These are phyloP conservation scores for Ceratocystis lukuohia DNA, from an alignment of 2,329 filamentous ascomycete genomes.

Conservation along the genomic window DNA sequence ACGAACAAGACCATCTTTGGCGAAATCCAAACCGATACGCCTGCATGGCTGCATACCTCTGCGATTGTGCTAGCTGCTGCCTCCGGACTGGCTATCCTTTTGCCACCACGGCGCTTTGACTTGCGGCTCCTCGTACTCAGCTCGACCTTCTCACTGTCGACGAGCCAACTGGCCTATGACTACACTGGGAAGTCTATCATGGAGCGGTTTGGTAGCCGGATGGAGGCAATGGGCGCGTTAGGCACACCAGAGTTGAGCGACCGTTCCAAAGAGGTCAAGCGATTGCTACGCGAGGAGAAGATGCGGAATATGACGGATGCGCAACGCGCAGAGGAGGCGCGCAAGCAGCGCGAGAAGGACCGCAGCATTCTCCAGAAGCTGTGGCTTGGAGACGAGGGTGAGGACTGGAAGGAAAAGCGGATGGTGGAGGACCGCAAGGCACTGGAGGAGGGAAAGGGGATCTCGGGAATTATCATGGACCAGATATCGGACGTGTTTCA, in stretches of 20 bases:
- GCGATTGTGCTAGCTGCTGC: slow-evolving; percentile 37
- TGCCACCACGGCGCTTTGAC: slow-evolving; percentile 40
- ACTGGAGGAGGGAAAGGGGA: slow-evolving; percentile 41
- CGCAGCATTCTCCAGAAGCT: slow-evolving; percentile 32
- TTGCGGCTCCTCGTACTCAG: slow-evolving; percentile 38
- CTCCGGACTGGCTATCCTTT: slow-evolving; percentile 34
- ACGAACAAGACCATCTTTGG: slow-evolving; percentile 1
- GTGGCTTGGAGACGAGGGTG: slow-evolving; percentile 46
- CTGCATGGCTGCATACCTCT: slow-evolving; percentile 33
- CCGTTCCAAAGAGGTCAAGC: slow-evolving; percentile 35
- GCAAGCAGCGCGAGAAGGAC: slow-evolving; percentile 24
- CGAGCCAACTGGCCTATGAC: slow-evolving; percentile 43
- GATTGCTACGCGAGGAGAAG: slow-evolving; percentile 35
- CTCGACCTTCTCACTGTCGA: slow-evolving; percentile 37
- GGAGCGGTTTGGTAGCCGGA: slow-evolving; percentile 33
- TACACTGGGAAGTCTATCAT: slow-evolving; percentile 42
- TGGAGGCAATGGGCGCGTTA: slow-evolving; percentile 27
- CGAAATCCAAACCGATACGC: slow-evolving; percentile 21
- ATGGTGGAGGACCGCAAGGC: slow-evolving; percentile 39
- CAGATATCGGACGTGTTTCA: slow-evolving; percentile 43
- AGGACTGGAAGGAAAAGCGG: slow-evolving; percentile 41
- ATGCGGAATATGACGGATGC: slow-evolving; percentile 27
- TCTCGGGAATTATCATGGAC: slow-evolving; percentile 42
- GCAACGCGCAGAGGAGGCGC: slow-evolving; percentile 25
- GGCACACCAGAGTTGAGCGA: slow-evolving; percentile 42